Evolutionary conservation across 2,329 filamentous ascomycete species (phyloP).

Genomic region (Microdochium bolleyi): DNA sequence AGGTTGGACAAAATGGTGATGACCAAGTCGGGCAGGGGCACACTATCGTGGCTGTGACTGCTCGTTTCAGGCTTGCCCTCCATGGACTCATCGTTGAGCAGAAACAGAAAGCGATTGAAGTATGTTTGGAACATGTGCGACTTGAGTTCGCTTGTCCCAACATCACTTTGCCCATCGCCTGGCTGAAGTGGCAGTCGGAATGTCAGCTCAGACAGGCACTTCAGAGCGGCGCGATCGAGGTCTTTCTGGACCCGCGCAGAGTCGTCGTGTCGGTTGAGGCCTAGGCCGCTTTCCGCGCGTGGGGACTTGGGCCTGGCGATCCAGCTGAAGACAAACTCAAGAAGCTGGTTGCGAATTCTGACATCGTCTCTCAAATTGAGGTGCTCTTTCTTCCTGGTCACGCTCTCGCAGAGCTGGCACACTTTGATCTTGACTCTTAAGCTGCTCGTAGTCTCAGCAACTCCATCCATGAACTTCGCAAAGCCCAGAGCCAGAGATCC

Average conservation of each 20-base stretch:
- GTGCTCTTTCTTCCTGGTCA: slow-evolving; percentile 59
- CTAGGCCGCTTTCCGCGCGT: slow-evolving; percentile 29
- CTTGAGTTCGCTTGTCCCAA: slow-evolving; percentile 59
- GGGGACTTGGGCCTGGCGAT: slow-evolving; percentile 53
- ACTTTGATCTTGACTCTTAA: slow-evolving; percentile 61
- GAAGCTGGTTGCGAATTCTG: slow-evolving; percentile 58
- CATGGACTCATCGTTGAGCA: slow-evolving; percentile 50
- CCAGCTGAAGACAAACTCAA: slow-evolving; percentile 63
- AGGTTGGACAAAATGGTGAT: slow-evolving; percentile 63
- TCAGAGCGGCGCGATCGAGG: slow-evolving; percentile 57
- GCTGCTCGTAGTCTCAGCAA: slow-evolving; percentile 45
- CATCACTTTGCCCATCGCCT: slow-evolving; percentile 56
- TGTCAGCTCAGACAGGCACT: slow-evolving; percentile 57
- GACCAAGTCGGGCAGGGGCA: slow-evolving; percentile 38
- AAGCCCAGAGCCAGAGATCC: slow-evolving; percentile 57
- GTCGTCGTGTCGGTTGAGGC: slow-evolving; percentile 47
- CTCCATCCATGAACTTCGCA: slow-evolving; percentile 56
- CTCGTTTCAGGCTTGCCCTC: slow-evolving; percentile 38
- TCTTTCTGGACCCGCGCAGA: slow-evolving; percentile 51
- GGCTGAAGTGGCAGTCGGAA: slow-evolving; percentile 60
- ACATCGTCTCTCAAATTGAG: slow-evolving; percentile 62
- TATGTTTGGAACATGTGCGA: slow-evolving; percentile 66
- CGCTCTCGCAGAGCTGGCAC: slow-evolving; percentile 57
- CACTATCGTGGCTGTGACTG: not conserved
- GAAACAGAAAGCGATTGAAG: slow-evolving; percentile 60